Percentiles rank a stretch among this genome's conserved stretches.
Conservation (phyloP, 2,329 filamentous ascomycete species). For the Monilinia laxa region DNA sequence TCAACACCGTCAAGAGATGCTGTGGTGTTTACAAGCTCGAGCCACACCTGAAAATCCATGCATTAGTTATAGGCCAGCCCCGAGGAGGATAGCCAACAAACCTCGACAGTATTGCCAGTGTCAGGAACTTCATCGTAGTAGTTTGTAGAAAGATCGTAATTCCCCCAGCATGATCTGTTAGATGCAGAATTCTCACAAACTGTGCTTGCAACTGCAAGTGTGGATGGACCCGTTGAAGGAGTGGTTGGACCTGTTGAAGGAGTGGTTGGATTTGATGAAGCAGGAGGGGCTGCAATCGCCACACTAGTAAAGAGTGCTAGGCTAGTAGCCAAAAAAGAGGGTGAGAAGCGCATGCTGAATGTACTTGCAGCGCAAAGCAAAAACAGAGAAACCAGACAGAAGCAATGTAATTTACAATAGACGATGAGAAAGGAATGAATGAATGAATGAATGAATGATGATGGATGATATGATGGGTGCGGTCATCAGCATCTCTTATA, state of each 20-base stretch:
- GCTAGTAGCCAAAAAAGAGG: constrained; percentile 3
- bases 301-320: neutral
- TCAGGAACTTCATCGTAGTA: constrained; percentile 41
- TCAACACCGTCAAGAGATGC: constrained; percentile 36
- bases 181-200: constrained; percentile 17
- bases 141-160: constrained; percentile 48
- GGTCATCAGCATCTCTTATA: neutral
- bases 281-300: neutral
- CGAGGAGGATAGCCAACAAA: constrained; percentile 10
- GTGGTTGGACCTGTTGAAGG: neutral
- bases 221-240: neutral
- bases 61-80: constrained; percentile 1
- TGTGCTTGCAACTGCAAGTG: no score
- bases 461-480: neutral
- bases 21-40: constrained; percentile 26
- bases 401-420: neutral
- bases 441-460: neutral
- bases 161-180: constrained; percentile 44
- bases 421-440: neutral
- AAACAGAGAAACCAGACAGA: neutral
- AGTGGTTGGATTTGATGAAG: neutral
- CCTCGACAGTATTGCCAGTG: constrained; percentile 48
- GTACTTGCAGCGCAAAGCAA: neutral
- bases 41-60: constrained; percentile 21
- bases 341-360: constrained; percentile 2